Conservation (phyloP, 2,329 filamentous ascomycete genomes). For the Pseudogymnoascus pannorum region DNA sequence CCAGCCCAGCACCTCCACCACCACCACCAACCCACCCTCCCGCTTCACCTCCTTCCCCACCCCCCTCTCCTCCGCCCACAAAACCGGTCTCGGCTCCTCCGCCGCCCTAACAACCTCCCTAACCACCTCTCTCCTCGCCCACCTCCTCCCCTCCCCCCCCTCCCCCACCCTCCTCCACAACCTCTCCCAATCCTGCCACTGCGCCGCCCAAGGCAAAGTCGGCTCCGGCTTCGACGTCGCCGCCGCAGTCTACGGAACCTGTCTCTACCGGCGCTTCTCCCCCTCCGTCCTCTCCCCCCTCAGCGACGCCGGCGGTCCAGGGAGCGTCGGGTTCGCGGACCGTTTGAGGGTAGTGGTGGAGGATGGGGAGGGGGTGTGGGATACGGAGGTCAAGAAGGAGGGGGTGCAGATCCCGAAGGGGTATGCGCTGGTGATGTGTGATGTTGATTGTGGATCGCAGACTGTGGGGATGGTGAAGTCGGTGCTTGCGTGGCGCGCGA, state of each 20-base stretch:
- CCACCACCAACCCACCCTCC: slow-evolving; percentile 30
- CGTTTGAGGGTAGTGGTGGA: slow-evolving; percentile 61
- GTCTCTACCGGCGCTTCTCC: slow-evolving; percentile 86
- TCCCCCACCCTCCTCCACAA: slow-evolving; percentile 68
- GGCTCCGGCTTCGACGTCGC: slow-evolving; percentile 95
- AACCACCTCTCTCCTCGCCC: slow-evolving; percentile 65
- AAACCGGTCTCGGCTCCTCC: slow-evolving; percentile 91
- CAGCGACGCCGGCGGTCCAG: slow-evolving; percentile 54
- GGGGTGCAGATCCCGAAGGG: slow-evolving; percentile 64
- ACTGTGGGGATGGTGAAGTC: slow-evolving; percentile 95
- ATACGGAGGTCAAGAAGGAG: slow-evolving; percentile 66
- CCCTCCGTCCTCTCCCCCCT: slow-evolving; percentile 62
- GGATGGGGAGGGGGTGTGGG: slow-evolving; percentile 56
- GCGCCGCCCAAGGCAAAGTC: slow-evolving; percentile 92
- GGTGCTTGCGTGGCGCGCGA: slow-evolving; percentile 72
- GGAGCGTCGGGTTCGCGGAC: slow-evolving; percentile 63
- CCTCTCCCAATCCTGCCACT: slow-evolving; percentile 87
- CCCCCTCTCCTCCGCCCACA: slow-evolving; percentile 71
- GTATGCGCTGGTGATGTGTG: slow-evolving; percentile 80
- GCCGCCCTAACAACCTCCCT: slow-evolving; percentile 89
- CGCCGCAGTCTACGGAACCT: slow-evolving; percentile 84
- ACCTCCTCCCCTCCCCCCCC: slow-evolving; percentile 53
- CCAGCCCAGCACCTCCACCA: slow-evolving; percentile 42
- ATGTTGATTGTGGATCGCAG: slow-evolving; percentile 89
- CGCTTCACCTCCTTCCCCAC: slow-evolving; percentile 75